These are phyloP conservation scores for Fremontodendron californicum DNA, from an alignment of 345 rosid genomes.

Conservation along the genomic window DNA sequence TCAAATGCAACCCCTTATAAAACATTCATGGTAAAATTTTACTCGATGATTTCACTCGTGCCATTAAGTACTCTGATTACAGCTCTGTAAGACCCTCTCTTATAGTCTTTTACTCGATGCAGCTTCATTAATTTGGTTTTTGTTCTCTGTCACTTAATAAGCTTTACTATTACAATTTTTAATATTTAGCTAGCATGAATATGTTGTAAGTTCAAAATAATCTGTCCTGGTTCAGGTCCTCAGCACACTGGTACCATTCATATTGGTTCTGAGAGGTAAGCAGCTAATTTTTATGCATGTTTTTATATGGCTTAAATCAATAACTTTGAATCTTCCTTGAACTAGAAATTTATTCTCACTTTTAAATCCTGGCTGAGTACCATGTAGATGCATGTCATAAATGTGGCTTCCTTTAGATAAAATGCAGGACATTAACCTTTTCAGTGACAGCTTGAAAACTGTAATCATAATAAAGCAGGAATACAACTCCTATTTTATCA, in stretches of 20 bases:
- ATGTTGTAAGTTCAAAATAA: not conserved
- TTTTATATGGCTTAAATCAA: not conserved
- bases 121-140: not conserved
- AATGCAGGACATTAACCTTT: not conserved
- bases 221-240: constrained; percentile 51
- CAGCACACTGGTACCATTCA: constrained; percentile 74
- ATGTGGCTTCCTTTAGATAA: too few relatives aligned
- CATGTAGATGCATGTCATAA: too few relatives aligned
- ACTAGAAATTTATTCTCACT: not conserved
- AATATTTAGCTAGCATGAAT: constrained; percentile 1
- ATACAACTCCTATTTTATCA: too few relatives aligned
- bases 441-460: not conserved
- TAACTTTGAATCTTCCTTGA: not conserved
- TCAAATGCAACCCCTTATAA: constrained; percentile 79
- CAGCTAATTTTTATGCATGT: not conserved
- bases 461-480: not conserved
- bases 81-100: constrained; percentile 57
- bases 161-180: not conserved
- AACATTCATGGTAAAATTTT: constrained; percentile 67
- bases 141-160: not conserved
- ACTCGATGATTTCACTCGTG: constrained; percentile 31
- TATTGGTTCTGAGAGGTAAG: constrained; percentile 78
- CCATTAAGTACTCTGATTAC: constrained; percentile 68
- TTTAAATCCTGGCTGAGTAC: not conserved
- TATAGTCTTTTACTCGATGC: not conserved